Conservation (phyloP, 148 eudicot species). For the Rhododendron simsii region DNA sequence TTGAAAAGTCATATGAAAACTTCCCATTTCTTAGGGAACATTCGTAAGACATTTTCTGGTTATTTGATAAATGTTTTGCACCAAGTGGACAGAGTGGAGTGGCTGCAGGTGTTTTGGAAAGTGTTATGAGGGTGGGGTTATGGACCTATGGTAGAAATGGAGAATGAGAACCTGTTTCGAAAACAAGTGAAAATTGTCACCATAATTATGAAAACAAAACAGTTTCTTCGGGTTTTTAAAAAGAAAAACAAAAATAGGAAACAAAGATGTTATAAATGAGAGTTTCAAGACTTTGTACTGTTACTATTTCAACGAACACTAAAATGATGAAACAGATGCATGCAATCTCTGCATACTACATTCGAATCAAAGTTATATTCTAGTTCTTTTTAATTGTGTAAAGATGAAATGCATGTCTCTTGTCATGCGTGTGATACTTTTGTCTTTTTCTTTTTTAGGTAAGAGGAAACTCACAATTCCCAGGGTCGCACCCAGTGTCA, state of each 20-base stretch:
- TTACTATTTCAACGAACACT: background rate
- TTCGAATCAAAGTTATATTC: background rate
- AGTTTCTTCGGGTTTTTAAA: background rate
- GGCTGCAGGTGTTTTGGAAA: background rate
- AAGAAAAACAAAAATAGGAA: background rate
- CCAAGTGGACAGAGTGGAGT: background rate
- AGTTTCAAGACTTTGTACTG: background rate
- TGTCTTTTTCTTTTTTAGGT: slow-evolving; percentile 33
- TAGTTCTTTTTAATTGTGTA: background rate
- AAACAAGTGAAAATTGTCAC: background rate
- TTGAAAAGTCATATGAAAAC: background rate
- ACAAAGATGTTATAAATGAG: background rate
- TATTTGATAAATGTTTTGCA: background rate
- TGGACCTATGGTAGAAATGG: background rate
- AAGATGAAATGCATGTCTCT: background rate
- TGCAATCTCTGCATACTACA: background rate
- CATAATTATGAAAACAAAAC: background rate
- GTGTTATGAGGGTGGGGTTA: background rate
- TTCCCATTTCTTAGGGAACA: background rate
- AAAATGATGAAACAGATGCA: background rate
- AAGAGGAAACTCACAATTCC: slow-evolving; percentile 63
- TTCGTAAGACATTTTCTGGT: background rate
- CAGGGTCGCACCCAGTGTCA: slow-evolving; percentile 99
- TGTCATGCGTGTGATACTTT: background rate
- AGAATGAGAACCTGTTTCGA: background rate